Base-by-base conservation (phyloP, 257 asterid genomes). In the Euphrasia confusa region DNA sequence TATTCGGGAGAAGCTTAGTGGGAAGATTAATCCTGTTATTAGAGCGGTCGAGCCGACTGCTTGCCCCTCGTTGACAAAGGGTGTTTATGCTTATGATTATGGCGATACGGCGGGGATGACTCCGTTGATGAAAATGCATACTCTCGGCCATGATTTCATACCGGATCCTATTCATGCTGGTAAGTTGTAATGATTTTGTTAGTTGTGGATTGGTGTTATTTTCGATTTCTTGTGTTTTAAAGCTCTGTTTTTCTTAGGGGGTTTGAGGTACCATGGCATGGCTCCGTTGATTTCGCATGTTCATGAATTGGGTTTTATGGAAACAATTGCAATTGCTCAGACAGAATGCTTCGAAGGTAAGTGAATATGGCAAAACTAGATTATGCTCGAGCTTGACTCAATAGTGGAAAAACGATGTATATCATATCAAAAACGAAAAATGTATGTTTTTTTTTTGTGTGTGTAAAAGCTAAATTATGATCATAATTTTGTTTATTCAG, bases 81-180 rank as follows among this genome's bases (percentile, higher is more conserved):
- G 99, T 0, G 79, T 89, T 0, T 92, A 86, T 68, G 96, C 96
- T 49, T 92, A 92, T 26, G 98, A 92, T 68, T 92, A 74, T 54
- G 98, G 98, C 14, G 98, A 92, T 60, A 88, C 95, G 0, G 96
- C 97, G 1, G 98, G 97, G 65, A 68, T 86, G 97, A 92, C 97
- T 80, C 97, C 97, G 28, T 66, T 92, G 79, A 83, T 92, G 98
- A 92, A 92, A 83, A 92, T 92, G 98, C 97, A 92, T 58, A 89
- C 97, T 0, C 89, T 92, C n/a, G 98, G 98, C 13, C 97, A 89
- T 50, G 93, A 92, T 69, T 92, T 92, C 66, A 82, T 89, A 28
- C 98, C 98, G 0, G 95, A 92, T 60, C 98, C 98, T 2, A 89
- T 92, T 67, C 97, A 92, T 71, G 84, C 98, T 15, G 96, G 97